A percentile compares a stretch with the other conserved stretches of the same genome.
These are phyloP conservation scores for Tricholomella constricta DNA, from an alignment of 768 basidiomycete species.

Conservation along the genomic window DNA sequence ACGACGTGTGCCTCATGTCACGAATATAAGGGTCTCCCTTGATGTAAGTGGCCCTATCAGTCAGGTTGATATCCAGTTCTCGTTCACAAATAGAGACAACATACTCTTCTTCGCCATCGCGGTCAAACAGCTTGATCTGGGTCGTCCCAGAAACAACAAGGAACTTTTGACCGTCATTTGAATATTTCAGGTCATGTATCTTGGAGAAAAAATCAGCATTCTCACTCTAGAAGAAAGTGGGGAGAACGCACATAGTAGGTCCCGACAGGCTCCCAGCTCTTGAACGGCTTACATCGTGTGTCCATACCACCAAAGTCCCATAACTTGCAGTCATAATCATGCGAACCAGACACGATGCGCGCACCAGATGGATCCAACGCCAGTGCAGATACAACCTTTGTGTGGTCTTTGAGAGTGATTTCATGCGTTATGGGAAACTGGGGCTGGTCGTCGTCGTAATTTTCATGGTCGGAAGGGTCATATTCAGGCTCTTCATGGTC, in stretches of 20 bases:
- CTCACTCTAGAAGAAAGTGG: neutral
- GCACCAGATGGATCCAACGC: conserved; percentile 94
- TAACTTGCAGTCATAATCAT: conserved; percentile 97
- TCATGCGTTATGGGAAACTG: conserved; percentile 90
- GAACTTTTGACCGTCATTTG: conserved; percentile 82
- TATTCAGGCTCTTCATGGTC: conserved; percentile 53
- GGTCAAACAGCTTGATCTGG: conserved; percentile 86
- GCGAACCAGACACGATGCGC: conserved; percentile 85
- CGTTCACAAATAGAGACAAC: conserved; percentile 32
- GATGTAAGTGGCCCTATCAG: conserved; percentile 69
- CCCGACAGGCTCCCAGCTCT: conserved; percentile 93
- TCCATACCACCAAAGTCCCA: conserved; percentile 99
- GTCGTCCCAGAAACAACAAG: conserved; percentile 86
- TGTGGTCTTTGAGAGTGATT: conserved; percentile 90
- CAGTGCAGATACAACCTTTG: conserved; percentile 92
- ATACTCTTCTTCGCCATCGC: conserved; percentile 92
- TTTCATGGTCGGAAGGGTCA: conserved; percentile 52
- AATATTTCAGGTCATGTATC: conserved; percentile 92
- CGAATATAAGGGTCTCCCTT: conserved; percentile 99
- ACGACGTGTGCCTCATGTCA: conserved; percentile 99
- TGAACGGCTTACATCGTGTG: conserved; percentile 86
- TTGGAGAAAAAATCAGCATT: conserved; percentile 30
- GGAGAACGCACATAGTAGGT: conserved; percentile 77
- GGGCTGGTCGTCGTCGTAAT: conserved; percentile 50
- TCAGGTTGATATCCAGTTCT: conserved; percentile 48